Base-by-base conservation (phyloP, 768 basidiomycete species). In the Termitomyces sp. region DNA sequence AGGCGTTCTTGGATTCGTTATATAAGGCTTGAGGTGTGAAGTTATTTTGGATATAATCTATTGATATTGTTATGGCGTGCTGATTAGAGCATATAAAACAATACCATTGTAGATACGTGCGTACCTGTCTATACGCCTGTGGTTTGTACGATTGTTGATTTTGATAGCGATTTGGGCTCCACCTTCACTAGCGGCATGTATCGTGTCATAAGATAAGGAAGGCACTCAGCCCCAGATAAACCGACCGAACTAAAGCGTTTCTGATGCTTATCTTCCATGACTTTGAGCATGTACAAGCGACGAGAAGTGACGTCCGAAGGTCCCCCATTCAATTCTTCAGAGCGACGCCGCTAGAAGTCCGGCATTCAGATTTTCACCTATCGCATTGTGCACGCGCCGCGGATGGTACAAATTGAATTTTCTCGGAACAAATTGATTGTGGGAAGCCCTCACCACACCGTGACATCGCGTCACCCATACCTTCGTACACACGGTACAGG, bases 1-100 rank as follows among this genome's bases (percentile, higher is more conserved):
- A 86, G n/a, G 81, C 85, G 20, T 95, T 91, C 75, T 74, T 96
- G 71, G 92, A 95, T 73, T 79, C 90, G 55, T 63, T 94, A 67
- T 95, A 94, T 78, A 89, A 90, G 74, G 90, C 89, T 20, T 92
- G 73, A 74, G 48, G 42, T 45, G 15, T 22, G 45, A 28, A 50
- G 1, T 20, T 8, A 20, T 24, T 38, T 32, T 36, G 16, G 15
- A 18, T 18, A 55, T 28, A 4, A 18, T 16, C 15, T 32, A 18
- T 2, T 40, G 39, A 22, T 55, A 42, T 24, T 55, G 36, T 40
- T 32, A 8, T 49, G n/a, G n/a, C 1, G 28, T 49, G 28, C 16
- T 49, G 5, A 4, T 46, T 20, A 48, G 28, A 18, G 15, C 12
- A 33, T 52, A 18, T 54, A 18, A 2, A 13, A n/a, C 36, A 38